Conservation (phyloP, 768 basidiomycete genomes). For the Piloderma croceum region DNA sequence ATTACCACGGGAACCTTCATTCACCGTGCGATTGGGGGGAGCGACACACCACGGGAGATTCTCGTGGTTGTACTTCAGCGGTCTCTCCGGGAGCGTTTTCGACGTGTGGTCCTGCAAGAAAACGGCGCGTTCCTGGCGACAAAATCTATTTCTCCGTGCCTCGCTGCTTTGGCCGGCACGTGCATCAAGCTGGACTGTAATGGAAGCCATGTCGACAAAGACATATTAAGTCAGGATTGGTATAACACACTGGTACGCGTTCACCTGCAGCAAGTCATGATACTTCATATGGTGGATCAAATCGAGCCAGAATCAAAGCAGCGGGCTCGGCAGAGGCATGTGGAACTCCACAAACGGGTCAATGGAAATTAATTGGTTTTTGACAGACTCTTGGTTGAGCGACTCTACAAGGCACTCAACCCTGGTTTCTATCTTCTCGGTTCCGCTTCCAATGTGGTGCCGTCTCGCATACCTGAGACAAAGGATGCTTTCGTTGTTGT, state of each 20-base stretch:
- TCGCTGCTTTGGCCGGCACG: constrained; percentile 17
- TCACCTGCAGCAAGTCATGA: constrained; percentile 45
- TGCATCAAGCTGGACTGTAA: constrained; percentile 33
- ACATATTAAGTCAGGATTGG: constrained; percentile 23
- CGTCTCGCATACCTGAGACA: constrained; percentile 34
- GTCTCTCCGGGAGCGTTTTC: constrained; percentile 23
- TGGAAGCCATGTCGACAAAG: constrained; percentile 28
- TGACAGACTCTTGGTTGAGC: constrained; percentile 39
- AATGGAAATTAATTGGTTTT: not conserved
- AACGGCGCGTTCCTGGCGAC: constrained; percentile 25
- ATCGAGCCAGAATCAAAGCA: constrained; percentile 8
- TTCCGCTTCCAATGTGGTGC: constrained; percentile 30
- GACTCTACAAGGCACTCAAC: constrained; percentile 44
- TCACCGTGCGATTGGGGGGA: constrained; percentile 1
- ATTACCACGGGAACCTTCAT: constrained; percentile 24
- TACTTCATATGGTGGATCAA: constrained; percentile 32
- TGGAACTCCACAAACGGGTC: not conserved
- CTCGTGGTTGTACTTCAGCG: constrained; percentile 19
- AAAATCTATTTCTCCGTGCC: constrained; percentile 34
- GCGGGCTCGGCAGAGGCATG: constrained; percentile 16
- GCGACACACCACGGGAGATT: not conserved
- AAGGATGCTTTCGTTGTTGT: constrained; percentile 31
- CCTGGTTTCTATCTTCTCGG: constrained; percentile 47
- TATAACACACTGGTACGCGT: constrained; percentile 40
- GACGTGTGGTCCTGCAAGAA: constrained; percentile 25